Percentiles rank a stretch among this genome's conserved stretches.
These are phyloP conservation scores for Heritiera littoralis DNA, from an alignment of 345 rosid genomes.

Conservation along the genomic window DNA sequence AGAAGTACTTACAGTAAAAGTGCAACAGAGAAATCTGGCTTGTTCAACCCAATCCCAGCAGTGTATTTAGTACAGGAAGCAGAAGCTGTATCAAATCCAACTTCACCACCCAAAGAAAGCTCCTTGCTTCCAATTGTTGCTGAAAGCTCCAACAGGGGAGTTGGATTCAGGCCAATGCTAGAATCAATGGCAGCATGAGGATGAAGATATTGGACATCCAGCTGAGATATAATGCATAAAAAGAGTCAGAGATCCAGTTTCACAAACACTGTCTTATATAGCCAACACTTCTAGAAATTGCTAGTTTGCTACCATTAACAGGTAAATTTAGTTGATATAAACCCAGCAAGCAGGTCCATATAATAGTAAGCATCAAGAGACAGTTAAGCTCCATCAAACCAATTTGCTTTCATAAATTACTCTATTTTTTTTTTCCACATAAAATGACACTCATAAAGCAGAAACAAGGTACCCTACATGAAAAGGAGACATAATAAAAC, in stretches of 20 bases:
- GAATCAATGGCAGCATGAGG: constrained; percentile 68
- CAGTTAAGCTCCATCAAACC: neutral
- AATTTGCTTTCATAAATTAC: neutral
- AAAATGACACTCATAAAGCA: neutral
- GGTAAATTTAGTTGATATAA: neutral
- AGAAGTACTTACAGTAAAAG: constrained; percentile 59
- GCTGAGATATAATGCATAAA: constrained; percentile 38
- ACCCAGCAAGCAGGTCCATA: neutral
- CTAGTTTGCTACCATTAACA: neutral
- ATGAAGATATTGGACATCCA: constrained; percentile 79
- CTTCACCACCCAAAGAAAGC: constrained; percentile 69
- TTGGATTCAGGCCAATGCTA: constrained; percentile 78
- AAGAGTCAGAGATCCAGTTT: constrained; percentile 8
- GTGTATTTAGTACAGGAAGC: constrained; percentile 64
- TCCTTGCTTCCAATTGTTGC: constrained; percentile 70
- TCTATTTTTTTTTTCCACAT: neutral
- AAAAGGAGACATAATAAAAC: neutral
- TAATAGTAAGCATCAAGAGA: neutral
- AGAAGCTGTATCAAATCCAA: constrained; percentile 76
- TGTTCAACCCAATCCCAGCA: constrained; percentile 68
- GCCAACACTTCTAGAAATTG: constrained; percentile 21
- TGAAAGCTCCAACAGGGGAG: constrained; percentile 70
- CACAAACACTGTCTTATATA: neutral
- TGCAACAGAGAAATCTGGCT: constrained; percentile 63
- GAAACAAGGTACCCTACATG: neutral